Evolutionary conservation across 2,329 filamentous ascomycete genomes (phyloP).

Genomic region (Xylaria sp.): DNA sequence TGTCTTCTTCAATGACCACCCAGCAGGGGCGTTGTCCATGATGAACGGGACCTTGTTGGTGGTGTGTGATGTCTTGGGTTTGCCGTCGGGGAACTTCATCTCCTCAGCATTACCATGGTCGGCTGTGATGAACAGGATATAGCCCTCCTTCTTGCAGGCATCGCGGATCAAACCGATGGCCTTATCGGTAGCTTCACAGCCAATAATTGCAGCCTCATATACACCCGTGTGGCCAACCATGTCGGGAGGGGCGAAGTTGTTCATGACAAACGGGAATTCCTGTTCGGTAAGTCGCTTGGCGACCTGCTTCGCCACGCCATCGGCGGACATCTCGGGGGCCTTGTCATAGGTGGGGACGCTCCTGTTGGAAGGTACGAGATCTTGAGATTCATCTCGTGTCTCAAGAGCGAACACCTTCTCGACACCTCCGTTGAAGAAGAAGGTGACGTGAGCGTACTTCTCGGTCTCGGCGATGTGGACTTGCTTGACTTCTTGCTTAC

Average conservation of each 20-base stretch:
- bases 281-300: slow-evolving; percentile 83
- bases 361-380: slow-evolving; percentile 86
- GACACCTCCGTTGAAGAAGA: slow-evolving; percentile 99
- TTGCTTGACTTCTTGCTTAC: slow-evolving; percentile 87
- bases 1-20: slow-evolving; percentile 83
- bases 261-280: slow-evolving; percentile 97
- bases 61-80: slow-evolving; percentile 97
- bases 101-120: slow-evolving; percentile 99
- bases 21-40: slow-evolving; percentile 94
- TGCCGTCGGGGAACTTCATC: slow-evolving; percentile 96
- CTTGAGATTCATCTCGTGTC: slow-evolving; percentile 80
- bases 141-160: slow-evolving; percentile 89
- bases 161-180: slow-evolving; percentile 93
- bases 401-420: slow-evolving; percentile 96
- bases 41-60: slow-evolving; percentile 97
- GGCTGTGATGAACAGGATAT: slow-evolving; percentile 92
- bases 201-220: slow-evolving; percentile 90
- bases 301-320: slow-evolving; percentile 86
- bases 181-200: slow-evolving; percentile 84
- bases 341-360: slow-evolving; percentile 91
- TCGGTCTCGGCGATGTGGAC: slow-evolving; percentile 98
- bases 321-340: slow-evolving; percentile 94
- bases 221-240: slow-evolving; percentile 99
- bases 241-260: slow-evolving; percentile 99
- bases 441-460: slow-evolving; percentile 99